Evolutionary conservation across 148 eudicot genomes (phyloP).

Genomic region (Hydrangea macrophylla): DNA sequence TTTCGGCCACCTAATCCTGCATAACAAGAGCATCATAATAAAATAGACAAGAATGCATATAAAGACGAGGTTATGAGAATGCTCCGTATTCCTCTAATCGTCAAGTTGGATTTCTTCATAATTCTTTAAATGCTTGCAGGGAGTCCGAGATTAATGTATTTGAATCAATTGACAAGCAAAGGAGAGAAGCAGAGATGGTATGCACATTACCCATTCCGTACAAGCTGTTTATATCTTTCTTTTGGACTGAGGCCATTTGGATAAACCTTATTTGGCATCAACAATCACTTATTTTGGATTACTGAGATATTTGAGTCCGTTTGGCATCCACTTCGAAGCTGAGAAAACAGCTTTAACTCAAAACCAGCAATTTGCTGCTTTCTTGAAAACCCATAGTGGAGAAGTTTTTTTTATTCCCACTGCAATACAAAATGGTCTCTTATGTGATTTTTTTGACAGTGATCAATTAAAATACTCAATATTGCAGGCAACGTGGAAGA

Average conservation of each 20-base stretch:
- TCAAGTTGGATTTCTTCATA: not conserved
- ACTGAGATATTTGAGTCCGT: too few species aligned
- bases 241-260: too few species aligned
- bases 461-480: conserved; percentile 2
- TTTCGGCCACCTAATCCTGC: too few species aligned
- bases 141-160: conserved; percentile 89
- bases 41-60: too few species aligned
- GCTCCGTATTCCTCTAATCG: not conserved
- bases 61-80: conserved; percentile 3
- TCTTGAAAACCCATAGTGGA: too few species aligned
- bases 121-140: conserved; percentile 35
- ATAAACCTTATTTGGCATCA: conserved; percentile 6
- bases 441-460: not conserved
- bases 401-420: not conserved
- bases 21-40: too few species aligned
- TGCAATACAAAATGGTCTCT: not conserved
- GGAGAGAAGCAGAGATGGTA: conserved; percentile 93
- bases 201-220: conserved; percentile 4
- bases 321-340: too few species aligned
- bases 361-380: too few species aligned
- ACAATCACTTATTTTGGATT: not conserved
- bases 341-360: too few species aligned
- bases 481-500: conserved; percentile 73
- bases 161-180: conserved; percentile 76
- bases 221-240: not conserved